Base-by-base conservation (phyloP, 306 rosid species). In the Pterocarpus macrocarpus region DNA sequence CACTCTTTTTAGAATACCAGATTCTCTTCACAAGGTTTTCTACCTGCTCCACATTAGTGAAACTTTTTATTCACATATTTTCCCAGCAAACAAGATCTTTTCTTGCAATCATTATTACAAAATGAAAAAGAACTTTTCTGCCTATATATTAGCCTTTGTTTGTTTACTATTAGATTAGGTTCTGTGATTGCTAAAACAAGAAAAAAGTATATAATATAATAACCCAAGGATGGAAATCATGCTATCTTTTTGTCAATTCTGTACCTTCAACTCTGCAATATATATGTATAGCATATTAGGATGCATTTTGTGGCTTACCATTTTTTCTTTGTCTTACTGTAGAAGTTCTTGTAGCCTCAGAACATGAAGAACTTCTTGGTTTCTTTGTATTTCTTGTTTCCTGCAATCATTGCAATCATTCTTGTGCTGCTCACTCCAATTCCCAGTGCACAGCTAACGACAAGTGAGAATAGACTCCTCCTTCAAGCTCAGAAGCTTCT, bases 401-500 rank as follows among this genome's bases (percentile, higher is more conserved):
- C 84, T 34, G 58, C 66, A 3, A 70, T 86, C 43, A 28, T 84
- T 80, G 52, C 62, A 9, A 67, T 90, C 13, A 56, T 84, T 77
- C 78, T 91, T 58, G 75, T 89, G 69, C 35, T 87, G 41, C 77
- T 89, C 9, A 56, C 87, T 77, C 94, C 90, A 39, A 52, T 82
- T 76, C 82, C 98, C 15, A 80, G 30, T 15, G 96, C 89, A 33
- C 96, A 95, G 32, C 22, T 91, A 77, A 65, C 87, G 2, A 57
- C 82, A 67, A 85, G 69, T 4, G 97, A 95, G 82, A 86, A 45
- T 16, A 83, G 90, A 64, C 75, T 87, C 45, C 93, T 95, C 5
- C 88, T 90, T 47, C 93, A 85, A 84, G 83, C 86, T 55, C 95
- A 86, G 49, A 89, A 81, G 85, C 82, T 89, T 84, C 91, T 95